A percentile compares a stretch with the other conserved stretches of the same genome.
Conservation (phyloP, 768 basidiomycete genomes). For the Sarcodon aspratus region DNA sequence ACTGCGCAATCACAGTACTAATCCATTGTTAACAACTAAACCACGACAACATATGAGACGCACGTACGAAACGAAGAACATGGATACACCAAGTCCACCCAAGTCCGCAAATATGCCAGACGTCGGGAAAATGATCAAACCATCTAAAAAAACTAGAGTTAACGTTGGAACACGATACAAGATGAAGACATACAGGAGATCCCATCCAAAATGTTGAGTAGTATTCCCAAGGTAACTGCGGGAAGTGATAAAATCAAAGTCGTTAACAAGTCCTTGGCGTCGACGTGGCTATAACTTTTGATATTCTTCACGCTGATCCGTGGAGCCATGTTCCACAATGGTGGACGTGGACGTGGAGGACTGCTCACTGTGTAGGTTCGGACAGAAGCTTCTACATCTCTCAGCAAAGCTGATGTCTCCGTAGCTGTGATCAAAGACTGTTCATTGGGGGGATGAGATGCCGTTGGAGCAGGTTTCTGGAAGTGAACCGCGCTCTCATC, state of each 20-base stretch:
- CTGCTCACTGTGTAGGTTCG: too few relatives aligned
- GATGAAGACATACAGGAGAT: constrained; percentile 59
- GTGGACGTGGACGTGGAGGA: too few relatives aligned
- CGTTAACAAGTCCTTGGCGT: constrained; percentile 1
- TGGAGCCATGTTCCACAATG: too few relatives aligned
- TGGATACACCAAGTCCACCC: constrained; percentile 85
- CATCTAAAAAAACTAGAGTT: constrained; percentile 40
- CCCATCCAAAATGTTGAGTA: constrained; percentile 89
- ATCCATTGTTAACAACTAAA: constrained; percentile 1
- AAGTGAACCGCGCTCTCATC: constrained; percentile 2
- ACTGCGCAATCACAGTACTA: constrained; percentile 68
- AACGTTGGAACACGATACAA: background rate
- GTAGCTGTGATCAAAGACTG: background rate
- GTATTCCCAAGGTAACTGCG: constrained; percentile 70
- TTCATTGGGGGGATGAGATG: background rate
- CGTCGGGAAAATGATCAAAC: constrained; percentile 93
- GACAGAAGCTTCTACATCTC: constrained; percentile 13
- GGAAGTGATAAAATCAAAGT: constrained; percentile 47
- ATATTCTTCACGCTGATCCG: background rate
- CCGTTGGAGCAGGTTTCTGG: constrained; percentile 1
- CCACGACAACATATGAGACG: background rate
- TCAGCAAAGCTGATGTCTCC: constrained; percentile 11
- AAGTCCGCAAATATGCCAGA: constrained; percentile 69
- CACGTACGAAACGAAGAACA: constrained; percentile 81
- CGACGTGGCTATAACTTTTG: background rate